Evolutionary conservation across 2,329 filamentous ascomycete genomes (phyloP), one percentile per base, ranked within the genome.

Genomic region (Scedosporium boydii): DNA sequence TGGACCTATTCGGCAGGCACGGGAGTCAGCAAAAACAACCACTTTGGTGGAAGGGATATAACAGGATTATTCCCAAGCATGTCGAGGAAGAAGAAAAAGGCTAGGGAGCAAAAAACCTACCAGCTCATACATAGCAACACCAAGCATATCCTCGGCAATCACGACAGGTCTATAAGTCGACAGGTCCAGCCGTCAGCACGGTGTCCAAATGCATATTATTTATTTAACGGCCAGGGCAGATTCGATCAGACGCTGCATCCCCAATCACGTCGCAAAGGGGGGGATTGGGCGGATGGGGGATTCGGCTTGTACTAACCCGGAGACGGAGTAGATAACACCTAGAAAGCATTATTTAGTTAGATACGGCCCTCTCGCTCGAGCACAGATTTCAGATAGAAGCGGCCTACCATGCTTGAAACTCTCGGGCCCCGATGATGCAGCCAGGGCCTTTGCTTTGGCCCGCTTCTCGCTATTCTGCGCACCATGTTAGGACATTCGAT

Each of bases 91-190:
- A 9, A 12, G 9, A 38, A n/a, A 29, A 18, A 26, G 18, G n/a
- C 16, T 14, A 42, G n/a, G 18, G 9, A n/a, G n/a, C 21, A n/a
- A 16, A 21, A 27, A 58, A 76, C 86, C 70, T 82, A 92, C 92
- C 81, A 99, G 83, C 81, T 99, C 95, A 86, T 98, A 97, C 95
- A 99, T 99, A 77, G 95, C 93, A 84, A 95, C 95, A 76, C 95
- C 95, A 73, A 93, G 91, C 93, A 99, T 96, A 78, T 97, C 88
- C 81, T 98, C 93, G 74, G 93, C 95, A 70, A 99, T 85, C 71
- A 99, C 88, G 82, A 99, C 95, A 73, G 95, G 95, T 69, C 90
- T 88, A 67, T 53, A 42, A 42, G 18, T 16, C 34, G 14, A 46
- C 34, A 41, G 29, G 38, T 26, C 6, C 26, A 16, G 34, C n/a